Base-by-base conservation (phyloP, 1,284 basidiomycete species). In the Wolfiporia cocos region DNA sequence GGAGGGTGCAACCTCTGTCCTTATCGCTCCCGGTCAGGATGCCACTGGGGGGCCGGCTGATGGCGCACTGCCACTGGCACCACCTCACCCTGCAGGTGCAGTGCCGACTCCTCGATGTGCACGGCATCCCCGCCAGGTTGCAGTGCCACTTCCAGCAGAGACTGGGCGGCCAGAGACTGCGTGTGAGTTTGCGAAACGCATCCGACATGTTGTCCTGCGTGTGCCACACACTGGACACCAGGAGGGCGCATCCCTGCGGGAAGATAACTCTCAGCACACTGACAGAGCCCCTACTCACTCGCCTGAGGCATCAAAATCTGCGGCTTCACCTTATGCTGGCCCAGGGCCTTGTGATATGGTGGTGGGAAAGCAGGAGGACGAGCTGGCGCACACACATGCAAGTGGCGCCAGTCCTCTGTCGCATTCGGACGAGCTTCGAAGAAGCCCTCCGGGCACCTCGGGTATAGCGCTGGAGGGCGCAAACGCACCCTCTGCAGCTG, bases 231-330 rank as follows among this genome's bases (percentile, higher is more conserved):
- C 5, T 5, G 39, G 34, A 34, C 32, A 21, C 4, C 39, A 34
- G 39, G 39, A 41, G 39, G 39, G 39, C 32, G 38, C 7, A 21
- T 21, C 14, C 31, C 29, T 19, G 22, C 39, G 15, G 30, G 39
- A 19, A 41, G 14, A 7, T 9, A 9, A 7, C 26, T 9, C 26
- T 28, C 7, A 14, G 7, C 9, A 28, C 26, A 28, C 26, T 28
- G 9, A 28, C 7, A 9, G 9, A 28, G 26, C 26, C 14, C 14
- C 26, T 9, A 14, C 26, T 9, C 9, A 28, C 7, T 7, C 26
- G 7, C 26, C 26, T 28, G 14, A 9, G 26, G 26, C 9, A 9
- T 14, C 26, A 9, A 28, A 28, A 28, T 28, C 9, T 9, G 9
- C 14, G 26, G 26, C 26, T 28, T 9, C 26, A 28, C 9, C 26